A percentile compares a stretch with the other conserved stretches of the same genome.
These are phyloP conservation scores for Helichrysum umbraculigerum DNA, from an alignment of 129 eudicot genomes.

Conservation along the genomic window DNA sequence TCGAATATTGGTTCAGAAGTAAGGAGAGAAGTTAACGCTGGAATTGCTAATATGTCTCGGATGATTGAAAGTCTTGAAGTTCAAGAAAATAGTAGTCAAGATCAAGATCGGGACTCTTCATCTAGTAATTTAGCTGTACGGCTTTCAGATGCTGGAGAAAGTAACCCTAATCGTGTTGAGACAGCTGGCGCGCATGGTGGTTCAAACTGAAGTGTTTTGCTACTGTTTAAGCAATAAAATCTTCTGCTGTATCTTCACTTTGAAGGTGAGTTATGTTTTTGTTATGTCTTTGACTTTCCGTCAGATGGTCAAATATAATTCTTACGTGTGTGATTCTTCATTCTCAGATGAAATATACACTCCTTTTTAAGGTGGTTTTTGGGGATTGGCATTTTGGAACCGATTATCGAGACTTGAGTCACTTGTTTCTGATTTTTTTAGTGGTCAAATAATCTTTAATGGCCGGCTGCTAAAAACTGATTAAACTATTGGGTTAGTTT, in stretches of 20 bases:
- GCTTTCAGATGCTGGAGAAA: slow-evolving; percentile 32
- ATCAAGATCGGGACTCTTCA: slow-evolving; percentile 14
- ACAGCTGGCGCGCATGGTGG: slow-evolving; percentile 15
- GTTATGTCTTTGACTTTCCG: not conserved
- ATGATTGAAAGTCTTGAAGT: slow-evolving; percentile 76
- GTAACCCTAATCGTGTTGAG: slow-evolving; percentile 28
- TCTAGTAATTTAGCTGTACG: slow-evolving; percentile 22
- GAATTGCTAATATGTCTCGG: slow-evolving; percentile 65
- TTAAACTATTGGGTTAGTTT: too few species aligned
- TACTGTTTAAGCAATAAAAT: slow-evolving; percentile 25
- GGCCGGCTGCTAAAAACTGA: too few species aligned
- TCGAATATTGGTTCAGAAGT: slow-evolving; percentile 68
- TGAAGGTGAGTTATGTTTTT: slow-evolving; percentile 21
- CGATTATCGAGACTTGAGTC: not conserved
- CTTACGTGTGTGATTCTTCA: not conserved
- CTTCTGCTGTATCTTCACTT: slow-evolving; percentile 19
- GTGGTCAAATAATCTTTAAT: too few species aligned
- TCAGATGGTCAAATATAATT: slow-evolving; percentile 14
- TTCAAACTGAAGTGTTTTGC: slow-evolving; percentile 24
- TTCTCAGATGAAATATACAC: not conserved
- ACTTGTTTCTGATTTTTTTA: not conserved
- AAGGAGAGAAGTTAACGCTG: slow-evolving; percentile 64
- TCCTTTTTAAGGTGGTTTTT: not conserved
- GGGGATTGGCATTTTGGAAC: not conserved
- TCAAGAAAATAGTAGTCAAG: slow-evolving; percentile 42